Evolutionary conservation across 108 stramenopile genomes (phyloP), one percentile per base, ranked within the genome.

Genomic region (Cyclotella choctawhatcheeana): DNA sequence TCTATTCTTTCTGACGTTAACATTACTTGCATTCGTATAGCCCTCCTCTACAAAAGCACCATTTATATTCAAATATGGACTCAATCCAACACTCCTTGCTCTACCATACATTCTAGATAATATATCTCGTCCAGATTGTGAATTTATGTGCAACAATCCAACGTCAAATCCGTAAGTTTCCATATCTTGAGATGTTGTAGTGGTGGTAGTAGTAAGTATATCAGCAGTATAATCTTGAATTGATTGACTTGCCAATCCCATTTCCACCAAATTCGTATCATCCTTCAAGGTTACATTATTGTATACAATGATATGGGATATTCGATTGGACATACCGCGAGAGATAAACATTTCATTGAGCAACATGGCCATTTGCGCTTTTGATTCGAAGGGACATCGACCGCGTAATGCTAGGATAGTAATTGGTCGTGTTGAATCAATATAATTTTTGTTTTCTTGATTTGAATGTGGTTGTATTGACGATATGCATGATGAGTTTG

Each of bases 381-480:
- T 90, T 14, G 85, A 82, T 52, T 78, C 75, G 69, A 87, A 90
- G 22, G 78, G 73, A 56, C 89, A 90, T 30, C 74, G 33, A 6
- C 86, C 86, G 47, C 89, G 69, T 56, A 70, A 77, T 0, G 82
- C 89, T 43, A 90, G 58, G 18, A 90, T 45, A 10, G 86, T 81
- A 4, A 90, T 53, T 0, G 83, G 80, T 12, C 77, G 63, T 24
- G 64, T 64, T 40, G 64, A 34, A 29, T 76, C 20, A 12, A 62
- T 44, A 44, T 1, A 12, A 1, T 20, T 26, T 20, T 44, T 40
- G 30, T 60, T 1, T 44, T 32, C 10, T 40, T 44, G 44, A 43
- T 2, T 29, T 0, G 37, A 51, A 25, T 58, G 30, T 29, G 16
- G 30, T 31, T 0, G 3, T n/a, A 32, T 2, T 32, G 27, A 0